Percentiles rank a stretch among this genome's conserved stretches.
Evolutionary conservation across 345 rosid genomes (phyloP).

Genomic region (Cardamine occulta): DNA sequence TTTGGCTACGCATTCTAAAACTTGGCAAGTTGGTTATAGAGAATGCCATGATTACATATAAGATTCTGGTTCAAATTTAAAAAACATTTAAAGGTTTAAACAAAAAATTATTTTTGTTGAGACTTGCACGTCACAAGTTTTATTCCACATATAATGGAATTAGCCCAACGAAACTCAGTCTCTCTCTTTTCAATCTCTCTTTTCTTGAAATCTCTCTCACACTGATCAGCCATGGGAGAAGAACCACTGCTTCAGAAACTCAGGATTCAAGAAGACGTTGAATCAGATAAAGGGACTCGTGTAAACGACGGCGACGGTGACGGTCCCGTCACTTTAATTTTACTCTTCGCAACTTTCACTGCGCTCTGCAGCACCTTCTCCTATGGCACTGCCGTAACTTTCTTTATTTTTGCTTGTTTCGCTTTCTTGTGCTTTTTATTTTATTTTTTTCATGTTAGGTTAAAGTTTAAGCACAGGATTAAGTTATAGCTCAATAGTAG

Average conservation of each 20-base stretch:
- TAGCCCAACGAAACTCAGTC: constrained; percentile 19
- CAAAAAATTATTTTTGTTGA: not conserved
- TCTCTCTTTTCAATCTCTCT: not conserved
- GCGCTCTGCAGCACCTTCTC: constrained; percentile 43
- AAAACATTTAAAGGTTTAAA: not conserved
- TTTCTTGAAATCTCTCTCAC: not conserved
- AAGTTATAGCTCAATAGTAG: too few species aligned
- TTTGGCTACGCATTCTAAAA: constrained; percentile 4
- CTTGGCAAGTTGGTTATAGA: constrained; percentile 1
- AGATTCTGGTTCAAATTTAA: constrained; percentile 5
- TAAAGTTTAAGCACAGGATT: not conserved
- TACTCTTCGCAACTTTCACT: constrained; percentile 42
- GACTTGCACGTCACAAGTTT: constrained; percentile 36
- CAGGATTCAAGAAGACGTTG: constrained; percentile 29
- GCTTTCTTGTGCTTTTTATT: not conserved
- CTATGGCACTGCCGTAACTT: constrained; percentile 46
- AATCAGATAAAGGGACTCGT: constrained; percentile 5
- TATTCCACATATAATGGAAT: constrained; percentile 4
- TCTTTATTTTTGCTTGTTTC: constrained; percentile 5
- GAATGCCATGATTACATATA: not conserved
- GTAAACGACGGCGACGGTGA: constrained; percentile 12
- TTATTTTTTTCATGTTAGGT: not conserved
- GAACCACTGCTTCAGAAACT: constrained; percentile 40
- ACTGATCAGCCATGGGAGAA: constrained; percentile 35
- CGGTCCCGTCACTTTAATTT: constrained; percentile 35